Evolutionary conservation across 2,329 filamentous ascomycete species (phyloP), one percentile per base, ranked within the genome.

Genomic region (Simplicillium aogashimaense): DNA sequence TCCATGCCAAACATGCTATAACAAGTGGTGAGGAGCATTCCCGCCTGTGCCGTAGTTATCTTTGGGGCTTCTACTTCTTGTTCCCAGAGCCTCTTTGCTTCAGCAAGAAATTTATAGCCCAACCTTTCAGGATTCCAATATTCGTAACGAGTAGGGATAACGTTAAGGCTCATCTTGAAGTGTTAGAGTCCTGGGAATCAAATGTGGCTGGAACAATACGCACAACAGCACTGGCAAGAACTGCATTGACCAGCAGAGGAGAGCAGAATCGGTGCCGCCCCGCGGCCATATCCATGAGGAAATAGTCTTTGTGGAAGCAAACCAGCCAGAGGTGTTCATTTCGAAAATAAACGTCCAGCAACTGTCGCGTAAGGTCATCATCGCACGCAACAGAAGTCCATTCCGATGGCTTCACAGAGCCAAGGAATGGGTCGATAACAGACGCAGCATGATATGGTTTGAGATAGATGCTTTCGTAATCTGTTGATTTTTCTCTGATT

Each of bases 81-180:
- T 37, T 62, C 58, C 50, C 59, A 59, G 1, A 64, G 51, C 29
- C 60, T 47, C 40, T 51, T 57, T 8, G 58, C 53, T 43, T 64
- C 60, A 25, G 56, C 54, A 8, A 61, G 43, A 36, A 64, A 64
- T 38, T 55, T 52, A 41, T 62, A 62, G 2, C 47, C 46, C 4
- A 62, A 46, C 6, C 44, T 56, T 15, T 55, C 51, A 2, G 60
- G 58, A 31, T 58, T 52, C 60, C 60, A 64, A 31, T 52, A 58
- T 42, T 58, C 51, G 6, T 49, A 47, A 7, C 59, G 54, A 14
- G 53, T 45, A 49, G 31, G n/a, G n/a, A n/a, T n/a, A n/a, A n/a
- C n/a, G n/a, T n/a, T n/a, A n/a, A n/a, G n/a, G n/a, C n/a, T n/a
- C n/a, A n/a, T n/a, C n/a, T n/a, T n/a, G n/a, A n/a, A n/a, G n/a